A percentile compares a stretch with the other conserved stretches of the same genome.
Evolutionary conservation across 1,284 basidiomycete species (phyloP).

Genomic region (Leccinum pallidistipes): DNA sequence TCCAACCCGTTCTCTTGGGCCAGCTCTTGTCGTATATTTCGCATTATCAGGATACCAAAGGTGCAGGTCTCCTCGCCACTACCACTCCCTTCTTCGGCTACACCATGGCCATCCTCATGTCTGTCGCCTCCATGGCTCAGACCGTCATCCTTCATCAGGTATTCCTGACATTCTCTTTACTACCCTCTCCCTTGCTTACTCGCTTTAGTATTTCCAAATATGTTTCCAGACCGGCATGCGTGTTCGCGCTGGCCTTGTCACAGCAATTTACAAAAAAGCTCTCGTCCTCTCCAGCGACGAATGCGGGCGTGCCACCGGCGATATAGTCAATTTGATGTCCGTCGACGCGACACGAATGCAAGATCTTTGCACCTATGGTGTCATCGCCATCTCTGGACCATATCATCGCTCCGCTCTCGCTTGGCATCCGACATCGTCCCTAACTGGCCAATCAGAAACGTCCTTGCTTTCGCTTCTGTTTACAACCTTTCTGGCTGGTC

Average conservation of each 20-base stretch:
- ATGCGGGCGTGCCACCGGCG: slow-evolving; percentile 76
- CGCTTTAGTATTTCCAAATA: slow-evolving; percentile 72
- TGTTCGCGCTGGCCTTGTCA: slow-evolving; percentile 84
- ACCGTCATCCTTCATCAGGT: slow-evolving; percentile 88
- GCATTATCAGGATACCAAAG: slow-evolving; percentile 56
- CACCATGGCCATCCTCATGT: slow-evolving; percentile 78
- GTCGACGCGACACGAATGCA: slow-evolving; percentile 86
- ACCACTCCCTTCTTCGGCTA: slow-evolving; percentile 63
- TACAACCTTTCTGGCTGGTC: slow-evolving; percentile 91
- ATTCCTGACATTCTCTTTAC: slow-evolving; percentile 7
- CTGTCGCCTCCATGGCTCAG: slow-evolving; percentile 72
- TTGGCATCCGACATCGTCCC: not conserved
- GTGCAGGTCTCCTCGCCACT: slow-evolving; percentile 14
- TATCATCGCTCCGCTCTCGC: slow-evolving; percentile 41
- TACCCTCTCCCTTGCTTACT: not conserved
- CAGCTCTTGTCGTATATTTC: slow-evolving; percentile 83
- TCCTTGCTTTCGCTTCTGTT: slow-evolving; percentile 86
- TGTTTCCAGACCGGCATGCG: slow-evolving; percentile 90
- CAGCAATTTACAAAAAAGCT: slow-evolving; percentile 85
- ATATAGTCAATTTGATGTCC: slow-evolving; percentile 94
- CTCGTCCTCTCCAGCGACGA: slow-evolving; percentile 86
- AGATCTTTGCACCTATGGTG: slow-evolving; percentile 82
- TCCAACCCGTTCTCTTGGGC: slow-evolving; percentile 88
- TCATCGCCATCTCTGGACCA: slow-evolving; percentile 70
- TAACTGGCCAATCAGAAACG: slow-evolving; percentile 52